Evolutionary conservation across 2,329 filamentous ascomycete genomes (phyloP).

Genomic region (Fusarium secorum): DNA sequence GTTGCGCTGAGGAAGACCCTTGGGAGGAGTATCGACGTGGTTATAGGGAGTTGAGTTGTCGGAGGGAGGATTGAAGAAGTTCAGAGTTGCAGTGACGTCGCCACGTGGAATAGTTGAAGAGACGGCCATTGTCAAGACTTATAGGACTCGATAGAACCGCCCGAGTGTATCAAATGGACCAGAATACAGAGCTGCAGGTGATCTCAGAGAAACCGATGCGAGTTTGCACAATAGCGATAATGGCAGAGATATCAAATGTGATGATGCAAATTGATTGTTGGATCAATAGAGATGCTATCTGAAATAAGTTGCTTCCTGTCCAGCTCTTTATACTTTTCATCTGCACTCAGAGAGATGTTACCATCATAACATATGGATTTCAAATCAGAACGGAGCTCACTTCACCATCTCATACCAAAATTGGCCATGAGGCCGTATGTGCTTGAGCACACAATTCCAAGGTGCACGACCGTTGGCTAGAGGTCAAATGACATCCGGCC

Average conservation of each 20-base stretch:
- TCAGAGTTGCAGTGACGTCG: conserved; percentile 66
- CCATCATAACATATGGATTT: conserved; percentile 35
- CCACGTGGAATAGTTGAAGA: conserved; percentile 61
- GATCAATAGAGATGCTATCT: background rate
- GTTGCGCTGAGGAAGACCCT: conserved; percentile 71
- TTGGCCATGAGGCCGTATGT: conserved; percentile 25
- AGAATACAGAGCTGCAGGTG: background rate
- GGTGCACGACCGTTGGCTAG: conserved; percentile 30
- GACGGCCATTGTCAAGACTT: conserved; percentile 49
- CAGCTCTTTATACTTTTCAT: conserved; percentile 31
- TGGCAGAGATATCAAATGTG: background rate
- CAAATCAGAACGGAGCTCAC: conserved; percentile 38
- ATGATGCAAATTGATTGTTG: background rate
- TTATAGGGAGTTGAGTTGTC: conserved; percentile 70
- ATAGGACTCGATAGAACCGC: background rate
- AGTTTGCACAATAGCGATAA: background rate
- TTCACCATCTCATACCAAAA: conserved; percentile 22
- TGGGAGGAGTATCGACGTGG: conserved; percentile 70
- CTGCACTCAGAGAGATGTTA: background rate
- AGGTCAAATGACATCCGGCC: conserved; percentile 23
- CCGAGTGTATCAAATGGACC: background rate
- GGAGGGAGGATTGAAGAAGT: conserved; percentile 69
- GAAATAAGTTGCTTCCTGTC: conserved; percentile 3
- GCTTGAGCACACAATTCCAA: conserved; percentile 40
- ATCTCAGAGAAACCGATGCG: background rate